Evolutionary conservation across 768 basidiomycete species (phyloP), one percentile per base, ranked within the genome.

Genomic region (Mrakia blollopis): DNA sequence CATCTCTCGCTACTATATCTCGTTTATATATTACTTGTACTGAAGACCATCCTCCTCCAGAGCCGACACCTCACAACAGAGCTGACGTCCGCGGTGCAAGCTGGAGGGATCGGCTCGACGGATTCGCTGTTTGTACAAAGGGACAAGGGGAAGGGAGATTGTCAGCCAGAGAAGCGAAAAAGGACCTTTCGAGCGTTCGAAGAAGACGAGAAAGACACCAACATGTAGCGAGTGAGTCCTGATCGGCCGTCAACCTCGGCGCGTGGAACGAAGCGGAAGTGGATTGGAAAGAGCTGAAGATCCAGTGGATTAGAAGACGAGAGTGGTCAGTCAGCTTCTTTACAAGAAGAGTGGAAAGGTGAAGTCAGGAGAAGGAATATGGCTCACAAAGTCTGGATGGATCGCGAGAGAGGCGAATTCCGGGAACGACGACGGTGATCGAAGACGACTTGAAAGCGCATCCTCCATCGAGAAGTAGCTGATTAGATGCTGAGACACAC

Each of bases 391-490:
- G 30, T 92, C 90, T 8, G 91, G 89, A 79, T 89, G 90, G 82
- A 98, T 95, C 79, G 92, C 91, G 41, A 98, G 87, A 0, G 91
- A 88, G 0, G 90, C 90, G 28, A 98, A 87, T 83, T 98, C 94
- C 0, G 93, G 91, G 0, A 95, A 86, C 3, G 92, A 91, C 0
- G 93, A 95, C 0, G 96, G 95, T 0, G 91, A 87, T 50, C 93
- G 90, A 18, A 98, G 88, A 41, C 93, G 90, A 23, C 94, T 95
- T 68, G 89, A 89, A 75, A 92, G 88, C 44, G 97, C 93, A 82
- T 98, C 96, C 78, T 92, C 91, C 73, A 95, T 87, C 80, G 90
- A 91, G 86, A 97, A 98, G 85, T 98, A 98, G 7, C 93, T 94
- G 71, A 98, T 92, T 75, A 97, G 87, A 83, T 97, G 95, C 81